Conservation (phyloP, 179 eudicot genomes). For the Patellifolia procumbens region DNA sequence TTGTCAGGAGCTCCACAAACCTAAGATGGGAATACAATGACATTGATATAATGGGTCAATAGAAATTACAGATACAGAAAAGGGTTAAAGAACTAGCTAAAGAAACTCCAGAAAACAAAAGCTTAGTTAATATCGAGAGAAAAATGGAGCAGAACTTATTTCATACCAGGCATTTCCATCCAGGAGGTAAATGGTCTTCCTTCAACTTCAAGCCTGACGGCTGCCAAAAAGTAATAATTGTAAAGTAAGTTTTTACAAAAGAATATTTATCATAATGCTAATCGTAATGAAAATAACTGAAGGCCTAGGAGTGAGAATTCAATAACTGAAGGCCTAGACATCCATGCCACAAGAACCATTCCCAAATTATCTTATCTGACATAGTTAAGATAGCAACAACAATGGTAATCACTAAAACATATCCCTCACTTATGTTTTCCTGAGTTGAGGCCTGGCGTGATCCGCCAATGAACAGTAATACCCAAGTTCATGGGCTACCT, state of each 20-base stretch:
- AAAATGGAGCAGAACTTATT: neutral
- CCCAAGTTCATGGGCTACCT: no score
- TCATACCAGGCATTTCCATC: conserved; percentile 91
- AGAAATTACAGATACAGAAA: neutral
- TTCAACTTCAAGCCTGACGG: conserved; percentile 92
- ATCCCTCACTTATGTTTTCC: no score
- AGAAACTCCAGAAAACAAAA: neutral
- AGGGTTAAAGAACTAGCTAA: neutral
- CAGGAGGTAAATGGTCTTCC: conserved; percentile 80
- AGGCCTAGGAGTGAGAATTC: no score
- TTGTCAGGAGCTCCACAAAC: conserved; percentile 92
- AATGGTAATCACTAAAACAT: neutral
- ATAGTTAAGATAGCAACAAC: neutral
- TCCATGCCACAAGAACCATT: neutral
- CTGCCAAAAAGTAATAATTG: conserved; percentile 48
- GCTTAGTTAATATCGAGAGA: neutral
- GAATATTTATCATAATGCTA: neutral
- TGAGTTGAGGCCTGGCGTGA: no score
- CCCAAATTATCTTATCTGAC: neutral
- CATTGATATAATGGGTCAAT: neutral
- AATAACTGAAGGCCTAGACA: conserved; percentile 8
- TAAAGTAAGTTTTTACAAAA: neutral
- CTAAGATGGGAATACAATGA: conserved; percentile 32
- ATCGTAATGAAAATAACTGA: neutral
- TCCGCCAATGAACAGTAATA: no score